Evolutionary conservation across 306 rosid species (phyloP).

Genomic region (Cucurbita argyrosperma): DNA sequence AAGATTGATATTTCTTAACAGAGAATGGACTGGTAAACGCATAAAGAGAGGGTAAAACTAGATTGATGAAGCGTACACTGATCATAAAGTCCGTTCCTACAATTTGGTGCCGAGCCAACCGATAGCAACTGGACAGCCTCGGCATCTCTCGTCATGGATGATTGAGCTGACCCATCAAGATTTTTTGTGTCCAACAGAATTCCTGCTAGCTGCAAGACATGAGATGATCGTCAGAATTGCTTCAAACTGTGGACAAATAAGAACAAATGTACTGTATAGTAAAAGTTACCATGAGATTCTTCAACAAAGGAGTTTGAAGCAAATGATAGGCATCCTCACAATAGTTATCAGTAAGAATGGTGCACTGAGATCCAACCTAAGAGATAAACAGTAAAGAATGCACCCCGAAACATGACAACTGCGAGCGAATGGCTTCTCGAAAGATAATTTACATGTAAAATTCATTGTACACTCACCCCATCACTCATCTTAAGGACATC

Average conservation of each 20-base stretch:
- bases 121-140: conserved; percentile 75
- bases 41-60: neutral
- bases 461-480: conserved; percentile 32
- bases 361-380: conserved; percentile 81
- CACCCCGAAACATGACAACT: neutral
- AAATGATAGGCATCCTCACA: conserved; percentile 89
- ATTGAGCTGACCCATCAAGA: conserved; percentile 31
- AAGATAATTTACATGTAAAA: neutral
- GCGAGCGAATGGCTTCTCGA: conserved; percentile 4
- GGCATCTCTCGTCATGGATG: conserved; percentile 71
- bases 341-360: conserved; percentile 65
- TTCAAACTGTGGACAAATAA: neutral
- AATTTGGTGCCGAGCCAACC: conserved; percentile 52
- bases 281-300: conserved; percentile 62
- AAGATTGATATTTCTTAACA: neutral
- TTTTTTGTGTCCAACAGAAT: conserved; percentile 72
- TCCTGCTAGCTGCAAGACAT: conserved; percentile 61
- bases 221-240: conserved; percentile 8
- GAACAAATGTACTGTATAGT: neutral
- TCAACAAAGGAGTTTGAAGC: conserved; percentile 52
- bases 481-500: conserved; percentile 44
- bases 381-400: neutral
- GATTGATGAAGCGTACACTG: conserved; percentile 28
- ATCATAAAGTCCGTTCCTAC: conserved; percentile 51
- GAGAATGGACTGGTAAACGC: neutral